Base-by-base conservation (phyloP, 495 filamentous ascomycete species). In the Penicillium chermesinum region DNA sequence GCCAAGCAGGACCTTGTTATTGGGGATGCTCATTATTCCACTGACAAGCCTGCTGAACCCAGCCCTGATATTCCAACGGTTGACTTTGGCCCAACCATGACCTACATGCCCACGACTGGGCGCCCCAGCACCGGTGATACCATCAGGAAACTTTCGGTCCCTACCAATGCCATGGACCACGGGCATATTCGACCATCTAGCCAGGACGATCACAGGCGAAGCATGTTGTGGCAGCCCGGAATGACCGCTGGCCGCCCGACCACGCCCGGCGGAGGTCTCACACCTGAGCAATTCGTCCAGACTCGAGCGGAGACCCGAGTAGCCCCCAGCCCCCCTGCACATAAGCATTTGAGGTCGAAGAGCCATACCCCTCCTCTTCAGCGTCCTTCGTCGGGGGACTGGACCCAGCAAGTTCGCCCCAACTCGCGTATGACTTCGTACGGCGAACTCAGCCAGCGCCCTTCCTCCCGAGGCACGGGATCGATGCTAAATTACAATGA, bases 231-330 rank as follows among this genome's bases (percentile, higher is more conserved):
- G 91, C 86, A 91, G 48, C 91, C 90, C 14, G 86, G 81, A 19
- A 75, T 82, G 67, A 66, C 74, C 56, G 35, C 48, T 56, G 54
- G 69, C 47, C 66, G 73, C 20, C 71, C 75, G 41, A 57, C 61
- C 21, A 73, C 67, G 42, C 73, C 77, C 32, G 67, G 70, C 38
- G 38, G 61, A 40, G 64, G 72, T 59, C 54, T 82, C 19, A 72
- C 78, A 34, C 58, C 91, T 14, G 89, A 96, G 59, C 82, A 95
- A 58, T 96, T 82, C 66, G 88, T 96, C n/a, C 82, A 89, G 49
- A 87, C 93, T 5, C 35, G 35, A 37, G 25, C 25, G 10, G 25
- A 89, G 49, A 87, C 21, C 53, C 81, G 89, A 41, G 84, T 87
- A 3, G 78, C 84, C 6, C 74, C 76, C 17, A 78, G 57, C 46